Conservation (phyloP, 2,329 filamentous ascomycete genomes). For the Colletotrichum somersetense region DNA sequence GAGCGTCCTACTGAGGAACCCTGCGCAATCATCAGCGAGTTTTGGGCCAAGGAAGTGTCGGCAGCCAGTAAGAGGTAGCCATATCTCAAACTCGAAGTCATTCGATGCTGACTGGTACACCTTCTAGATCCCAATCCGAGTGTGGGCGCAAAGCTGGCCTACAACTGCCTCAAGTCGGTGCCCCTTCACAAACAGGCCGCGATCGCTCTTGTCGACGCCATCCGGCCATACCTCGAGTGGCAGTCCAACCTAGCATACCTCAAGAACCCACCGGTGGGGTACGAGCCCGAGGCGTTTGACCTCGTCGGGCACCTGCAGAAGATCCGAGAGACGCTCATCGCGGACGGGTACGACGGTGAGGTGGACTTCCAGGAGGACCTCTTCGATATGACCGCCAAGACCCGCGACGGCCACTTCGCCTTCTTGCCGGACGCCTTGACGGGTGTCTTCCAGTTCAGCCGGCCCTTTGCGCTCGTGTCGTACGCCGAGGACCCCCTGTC, state of each 20-base stretch:
- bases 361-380: slow-evolving; percentile 57
- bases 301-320: slow-evolving; percentile 43
- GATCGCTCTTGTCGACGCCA: slow-evolving; percentile 50
- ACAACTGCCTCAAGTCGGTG: slow-evolving; percentile 54
- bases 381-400: slow-evolving; percentile 54
- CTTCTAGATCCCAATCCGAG: slow-evolving; percentile 30
- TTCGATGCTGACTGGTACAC: neutral
- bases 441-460: slow-evolving; percentile 52
- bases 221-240: slow-evolving; percentile 59
- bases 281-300: slow-evolving; percentile 44
- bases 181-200: slow-evolving; percentile 52
- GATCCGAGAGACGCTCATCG: slow-evolving; percentile 49
- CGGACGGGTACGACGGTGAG: slow-evolving; percentile 54
- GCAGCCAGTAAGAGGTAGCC: neutral
- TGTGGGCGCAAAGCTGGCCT: slow-evolving; percentile 51
- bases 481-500: slow-evolving; percentile 52
- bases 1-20: neutral
- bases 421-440: slow-evolving; percentile 56
- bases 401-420: slow-evolving; percentile 57
- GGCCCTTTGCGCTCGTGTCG: slow-evolving; percentile 55
- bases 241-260: slow-evolving; percentile 62
- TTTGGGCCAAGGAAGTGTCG: neutral
- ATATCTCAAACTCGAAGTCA: neutral
- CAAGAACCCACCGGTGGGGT: slow-evolving; percentile 63
- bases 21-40: neutral